Conservation (phyloP, 768 basidiomycete species). For the Lactifluus volemus region DNA sequence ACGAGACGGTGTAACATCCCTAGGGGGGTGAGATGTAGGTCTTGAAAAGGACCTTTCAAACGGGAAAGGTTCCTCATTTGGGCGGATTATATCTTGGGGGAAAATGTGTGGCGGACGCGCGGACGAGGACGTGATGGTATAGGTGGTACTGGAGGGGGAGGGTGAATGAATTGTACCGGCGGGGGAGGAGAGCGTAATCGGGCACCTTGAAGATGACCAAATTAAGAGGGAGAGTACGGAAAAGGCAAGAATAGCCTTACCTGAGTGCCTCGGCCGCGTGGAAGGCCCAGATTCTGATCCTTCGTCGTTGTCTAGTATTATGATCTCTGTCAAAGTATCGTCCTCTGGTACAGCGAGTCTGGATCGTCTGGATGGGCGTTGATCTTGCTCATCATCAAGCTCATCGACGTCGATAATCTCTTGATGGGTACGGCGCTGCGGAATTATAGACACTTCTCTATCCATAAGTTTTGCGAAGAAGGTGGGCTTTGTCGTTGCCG, state of each 20-base stretch:
- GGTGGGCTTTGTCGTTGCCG: neutral
- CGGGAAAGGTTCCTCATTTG: slow-evolving; percentile 42
- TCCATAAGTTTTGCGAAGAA: neutral
- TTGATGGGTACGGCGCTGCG: slow-evolving; percentile 11
- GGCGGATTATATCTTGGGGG: slow-evolving; percentile 38
- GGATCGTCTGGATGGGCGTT: slow-evolving; percentile 12
- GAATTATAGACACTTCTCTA: slow-evolving; percentile 12
- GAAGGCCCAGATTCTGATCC: slow-evolving; percentile 16
- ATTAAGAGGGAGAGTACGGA: neutral
- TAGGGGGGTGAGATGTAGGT: slow-evolving; percentile 24
- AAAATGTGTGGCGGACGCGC: slow-evolving; percentile 17
- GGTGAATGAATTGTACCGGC: slow-evolving; percentile 12
- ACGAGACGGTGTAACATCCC: slow-evolving; percentile 43
- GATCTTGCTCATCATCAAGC: slow-evolving; percentile 29
- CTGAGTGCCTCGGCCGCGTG: neutral
- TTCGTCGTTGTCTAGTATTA: too few species aligned
- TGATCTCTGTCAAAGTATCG: slow-evolving; percentile 25
- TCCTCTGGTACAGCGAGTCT: slow-evolving; percentile 10
- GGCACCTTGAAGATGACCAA: neutral
- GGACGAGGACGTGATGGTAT: slow-evolving; percentile 31
- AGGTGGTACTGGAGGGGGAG: slow-evolving; percentile 52
- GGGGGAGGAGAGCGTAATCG: slow-evolving; percentile 20
- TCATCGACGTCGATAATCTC: slow-evolving; percentile 41
- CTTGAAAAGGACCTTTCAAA: slow-evolving; percentile 36
- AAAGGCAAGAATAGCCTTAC: slow-evolving; percentile 20